Conservation (phyloP, 2,329 filamentous ascomycete genomes). For the Rhynchosporium agropyri region DNA sequence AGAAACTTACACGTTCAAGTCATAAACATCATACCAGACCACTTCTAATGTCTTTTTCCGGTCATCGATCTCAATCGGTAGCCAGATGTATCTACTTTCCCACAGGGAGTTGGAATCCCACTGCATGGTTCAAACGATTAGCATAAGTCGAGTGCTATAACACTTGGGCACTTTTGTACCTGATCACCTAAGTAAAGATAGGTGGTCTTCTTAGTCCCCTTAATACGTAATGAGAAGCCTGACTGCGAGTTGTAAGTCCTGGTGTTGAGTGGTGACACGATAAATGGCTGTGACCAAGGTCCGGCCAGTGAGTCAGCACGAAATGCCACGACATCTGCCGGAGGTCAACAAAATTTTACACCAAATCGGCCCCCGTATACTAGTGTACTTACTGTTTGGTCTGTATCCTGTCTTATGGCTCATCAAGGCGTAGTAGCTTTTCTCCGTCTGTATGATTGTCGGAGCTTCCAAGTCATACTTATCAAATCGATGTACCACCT, state of each 20-base stretch:
- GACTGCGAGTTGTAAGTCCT: constrained; percentile 57
- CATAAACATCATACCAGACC: constrained; percentile 59
- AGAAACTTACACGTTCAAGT: constrained; percentile 51
- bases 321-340: constrained; percentile 56
- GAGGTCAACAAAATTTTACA: not conserved
- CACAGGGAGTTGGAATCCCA: constrained; percentile 60
- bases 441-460: constrained; percentile 61
- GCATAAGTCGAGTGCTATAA: too few relatives aligned
- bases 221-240: constrained; percentile 52
- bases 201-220: constrained; percentile 52
- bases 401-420: constrained; percentile 65
- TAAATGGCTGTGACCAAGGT: constrained; percentile 58
- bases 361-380: not conserved
- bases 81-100: constrained; percentile 61
- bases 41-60: constrained; percentile 52
- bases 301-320: constrained; percentile 53
- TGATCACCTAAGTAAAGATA: constrained; percentile 45
- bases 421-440: constrained; percentile 63
- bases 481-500: constrained; percentile 57
- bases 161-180: not conserved
- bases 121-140: constrained; percentile 45
- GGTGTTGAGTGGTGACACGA: constrained; percentile 54
- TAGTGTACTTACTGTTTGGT: constrained; percentile 51
- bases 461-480: constrained; percentile 64
- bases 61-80: constrained; percentile 56